Evolutionary conservation across 192 early-diverging fungal species (phyloP), one percentile per base, ranked within the genome.

Genomic region (Rhizoclosmatium sp.): DNA sequence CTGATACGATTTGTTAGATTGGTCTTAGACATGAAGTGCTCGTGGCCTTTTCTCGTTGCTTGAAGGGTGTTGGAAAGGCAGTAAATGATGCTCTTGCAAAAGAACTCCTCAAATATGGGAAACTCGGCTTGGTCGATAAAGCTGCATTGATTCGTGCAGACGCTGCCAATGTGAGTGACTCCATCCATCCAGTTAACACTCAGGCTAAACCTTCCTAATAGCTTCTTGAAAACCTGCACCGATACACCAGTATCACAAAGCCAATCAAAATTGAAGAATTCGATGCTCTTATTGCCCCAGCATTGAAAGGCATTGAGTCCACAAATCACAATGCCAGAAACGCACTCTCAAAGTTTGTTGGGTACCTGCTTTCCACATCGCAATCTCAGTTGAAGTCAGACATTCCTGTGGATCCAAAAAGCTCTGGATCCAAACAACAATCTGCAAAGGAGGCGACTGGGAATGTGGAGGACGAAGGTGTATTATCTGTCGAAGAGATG

Each of bases 1-100:
- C 16, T 16, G 51, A 16, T 12, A 0, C 51, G 5, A 7, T 54
- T 54, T 54, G 51, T n/a, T 54, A 84, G 54, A 47, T 90, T 7
- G 66, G 76, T 1, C 74, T 97, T 73, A 85, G 93, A 44, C 87
- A 91, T 4, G 94, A 95, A 78, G 88, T 92, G 19, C 84, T 92
- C 42, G 81, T 89, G 44, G 89, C 93, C 12, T 82, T 97, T 44
- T 84, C 75, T 1, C 82, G 87, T 44, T 76, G 92, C 71, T 71
- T 98, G 3, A 87, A 86, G 61, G 94, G 95, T 14, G 92, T 94
- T 12, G 92, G 94, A 23, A 92, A 91, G 60, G 92, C 91, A 7
- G 86, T 90, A 12, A 83, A 79, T 3, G 97, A 97, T 39, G 59
- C 83, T 7, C 90, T 88, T 44, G 82, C 87, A 39, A 94, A 92